A percentile compares a stretch with the other conserved stretches of the same genome.
These are phyloP conservation scores for Trichoderma lentiforme DNA, from an alignment of 2,329 filamentous ascomycete genomes.

Conservation along the genomic window DNA sequence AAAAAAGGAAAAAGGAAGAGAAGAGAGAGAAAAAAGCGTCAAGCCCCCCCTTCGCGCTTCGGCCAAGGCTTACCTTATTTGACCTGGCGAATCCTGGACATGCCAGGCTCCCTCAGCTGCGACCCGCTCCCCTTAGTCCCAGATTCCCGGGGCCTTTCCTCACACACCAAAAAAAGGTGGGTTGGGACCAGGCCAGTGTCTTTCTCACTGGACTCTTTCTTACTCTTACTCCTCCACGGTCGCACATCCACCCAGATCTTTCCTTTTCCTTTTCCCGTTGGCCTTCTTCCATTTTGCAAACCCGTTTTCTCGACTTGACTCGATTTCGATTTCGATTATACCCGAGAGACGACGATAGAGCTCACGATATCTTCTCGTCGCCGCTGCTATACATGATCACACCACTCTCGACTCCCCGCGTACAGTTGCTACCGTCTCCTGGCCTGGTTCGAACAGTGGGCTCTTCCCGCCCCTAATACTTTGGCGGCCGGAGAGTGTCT, in stretches of 20 bases:
- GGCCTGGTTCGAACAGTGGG: not conserved
- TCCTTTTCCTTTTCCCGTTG: not conserved
- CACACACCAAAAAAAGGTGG: not conserved
- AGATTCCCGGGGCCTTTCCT: conserved; percentile 17
- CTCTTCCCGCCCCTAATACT: conserved; percentile 6
- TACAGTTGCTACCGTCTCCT: not conserved
- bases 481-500: conserved; percentile 15
- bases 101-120: conserved; percentile 19
- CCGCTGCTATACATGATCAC: not conserved
- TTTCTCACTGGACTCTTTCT: not conserved
- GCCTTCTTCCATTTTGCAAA: conserved; percentile 1
- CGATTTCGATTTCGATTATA: not conserved
- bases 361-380: not conserved
- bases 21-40: not conserved
- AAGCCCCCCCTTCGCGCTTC: conserved; percentile 11
- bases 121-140: conserved; percentile 17
- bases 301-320: not conserved
- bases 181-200: not conserved
- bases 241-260: conserved; percentile 17
- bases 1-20: not conserved
- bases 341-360: not conserved
- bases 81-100: conserved; percentile 12
- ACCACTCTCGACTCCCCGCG: not conserved
- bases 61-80: conserved; percentile 19
- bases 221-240: conserved; percentile 9